phyloP scores from a whole-genome alignment of 1,284 basidiomycete species.

The Irpex sp. region DNA sequence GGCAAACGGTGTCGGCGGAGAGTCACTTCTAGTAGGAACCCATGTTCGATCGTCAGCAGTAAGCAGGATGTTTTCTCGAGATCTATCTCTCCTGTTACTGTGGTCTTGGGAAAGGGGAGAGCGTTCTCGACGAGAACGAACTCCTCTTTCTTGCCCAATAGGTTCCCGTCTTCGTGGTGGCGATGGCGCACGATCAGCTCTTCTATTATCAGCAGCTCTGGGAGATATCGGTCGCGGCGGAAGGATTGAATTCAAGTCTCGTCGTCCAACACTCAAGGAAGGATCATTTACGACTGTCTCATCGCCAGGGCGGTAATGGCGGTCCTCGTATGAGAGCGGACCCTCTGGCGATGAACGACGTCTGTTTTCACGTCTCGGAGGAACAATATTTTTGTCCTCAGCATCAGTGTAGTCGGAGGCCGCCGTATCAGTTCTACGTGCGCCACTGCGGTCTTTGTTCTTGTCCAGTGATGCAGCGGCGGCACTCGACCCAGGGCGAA shows the following conservation, averaged over 20 bases:
- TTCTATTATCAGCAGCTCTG: slow-evolving; percentile 11
- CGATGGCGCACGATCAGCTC: slow-evolving; percentile 19
- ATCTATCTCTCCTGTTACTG: slow-evolving; percentile 14
- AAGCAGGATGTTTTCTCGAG: slow-evolving; percentile 14
- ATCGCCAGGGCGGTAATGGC: slow-evolving; percentile 58
- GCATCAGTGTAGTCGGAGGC: slow-evolving; percentile 13
- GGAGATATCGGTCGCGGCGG: slow-evolving; percentile 17
- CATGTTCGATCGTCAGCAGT: slow-evolving; percentile 14
- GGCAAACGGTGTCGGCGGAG: slow-evolving; percentile 13
- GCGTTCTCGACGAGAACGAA: slow-evolving; percentile 17
- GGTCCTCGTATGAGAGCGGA: slow-evolving; percentile 49
- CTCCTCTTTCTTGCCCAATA: slow-evolving; percentile 9
- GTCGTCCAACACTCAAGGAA: slow-evolving; percentile 11
- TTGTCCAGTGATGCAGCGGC: slow-evolving; percentile 23
- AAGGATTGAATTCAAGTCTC: slow-evolving; percentile 12
- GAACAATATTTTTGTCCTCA: slow-evolving; percentile 7
- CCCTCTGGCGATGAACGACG: slow-evolving; percentile 24
- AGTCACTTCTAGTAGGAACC: slow-evolving; percentile 17
- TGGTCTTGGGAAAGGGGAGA: slow-evolving; percentile 16
- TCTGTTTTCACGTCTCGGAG: slow-evolving; percentile 9
- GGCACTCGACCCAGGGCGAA: slow-evolving; percentile 33
- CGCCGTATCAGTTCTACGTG: slow-evolving; percentile 11
- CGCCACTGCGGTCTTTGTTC: slow-evolving; percentile 20
- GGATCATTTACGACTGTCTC: background rate
- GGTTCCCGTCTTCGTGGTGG: slow-evolving; percentile 14